Evolutionary conservation across 192 early-diverging fungal species (phyloP).

Genomic region (Geosiphon pyriformis): DNA sequence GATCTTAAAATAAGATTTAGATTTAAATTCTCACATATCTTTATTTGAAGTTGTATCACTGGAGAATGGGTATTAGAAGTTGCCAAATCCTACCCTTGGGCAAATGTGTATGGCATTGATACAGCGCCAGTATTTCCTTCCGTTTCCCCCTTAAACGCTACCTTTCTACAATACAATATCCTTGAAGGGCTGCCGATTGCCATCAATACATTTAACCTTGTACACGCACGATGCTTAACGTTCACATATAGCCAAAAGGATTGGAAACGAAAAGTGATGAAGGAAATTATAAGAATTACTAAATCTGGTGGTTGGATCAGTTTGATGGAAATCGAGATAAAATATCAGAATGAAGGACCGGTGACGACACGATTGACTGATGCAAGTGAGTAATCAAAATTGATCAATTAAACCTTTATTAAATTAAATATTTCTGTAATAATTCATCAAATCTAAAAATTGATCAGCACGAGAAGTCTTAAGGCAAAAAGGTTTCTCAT

Average conservation of each 20-base stretch:
- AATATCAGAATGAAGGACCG: neutral
- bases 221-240: neutral
- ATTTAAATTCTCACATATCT: too few species aligned
- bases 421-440: neutral
- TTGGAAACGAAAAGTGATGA: neutral
- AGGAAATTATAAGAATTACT: neutral
- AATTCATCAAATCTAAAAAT: neutral
- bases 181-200: neutral
- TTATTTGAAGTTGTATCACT: neutral
- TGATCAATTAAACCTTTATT: neutral
- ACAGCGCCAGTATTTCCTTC: neutral
- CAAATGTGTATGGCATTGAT: neutral
- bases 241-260: neutral
- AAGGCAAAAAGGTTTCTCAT: neutral
- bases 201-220: neutral
- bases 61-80: neutral
- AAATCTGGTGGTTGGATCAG: neutral
- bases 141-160: neutral
- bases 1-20: too few species aligned
- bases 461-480: neutral
- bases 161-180: neutral
- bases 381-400: neutral
- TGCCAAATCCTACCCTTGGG: neutral
- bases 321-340: neutral
- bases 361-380: neutral